Evolutionary conservation across 129 eudicot genomes (phyloP).

Genomic region (Erigeron canadensis): DNA sequence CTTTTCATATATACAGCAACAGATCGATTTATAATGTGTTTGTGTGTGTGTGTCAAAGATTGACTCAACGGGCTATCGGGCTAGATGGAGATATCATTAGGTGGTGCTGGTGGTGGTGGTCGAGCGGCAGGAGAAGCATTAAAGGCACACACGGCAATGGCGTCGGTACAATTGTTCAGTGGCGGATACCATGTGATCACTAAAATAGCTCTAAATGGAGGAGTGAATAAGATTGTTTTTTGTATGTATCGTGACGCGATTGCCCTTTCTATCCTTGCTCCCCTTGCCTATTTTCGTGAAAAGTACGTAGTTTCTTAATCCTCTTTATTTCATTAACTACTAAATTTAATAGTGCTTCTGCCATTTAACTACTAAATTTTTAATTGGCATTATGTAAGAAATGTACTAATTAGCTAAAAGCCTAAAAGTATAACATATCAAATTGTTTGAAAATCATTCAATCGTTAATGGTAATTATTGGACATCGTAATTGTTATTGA

Average conservation of each 20-base stretch:
- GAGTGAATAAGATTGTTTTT: constrained; percentile 80
- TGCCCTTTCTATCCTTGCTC: constrained; percentile 82
- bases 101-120: constrained; percentile 16
- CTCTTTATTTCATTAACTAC: too few relatives aligned
- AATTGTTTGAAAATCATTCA: too few relatives aligned
- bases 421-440: too few relatives aligned
- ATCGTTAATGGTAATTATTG: too few relatives aligned
- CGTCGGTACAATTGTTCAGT: constrained; percentile 60
- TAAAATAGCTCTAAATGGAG: constrained; percentile 80
- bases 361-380: too few relatives aligned
- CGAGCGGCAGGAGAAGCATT: constrained; percentile 24
- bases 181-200: constrained; percentile 96
- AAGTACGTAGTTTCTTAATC: constrained; percentile 39
- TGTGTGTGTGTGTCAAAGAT: neutral
- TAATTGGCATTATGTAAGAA: too few relatives aligned
- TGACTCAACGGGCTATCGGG: neutral
- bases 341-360: too few relatives aligned
- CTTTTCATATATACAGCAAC: constrained; percentile 1
- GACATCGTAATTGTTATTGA: too few relatives aligned
- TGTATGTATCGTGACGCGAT: constrained; percentile 72
- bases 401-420: too few relatives aligned
- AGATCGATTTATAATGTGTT: neutral
- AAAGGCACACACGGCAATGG: constrained; percentile 77
- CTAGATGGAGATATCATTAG: constrained; percentile 38
- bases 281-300: constrained; percentile 67